Base-by-base conservation (phyloP, 1,284 basidiomycete genomes). In the Puccinia polysora region DNA sequence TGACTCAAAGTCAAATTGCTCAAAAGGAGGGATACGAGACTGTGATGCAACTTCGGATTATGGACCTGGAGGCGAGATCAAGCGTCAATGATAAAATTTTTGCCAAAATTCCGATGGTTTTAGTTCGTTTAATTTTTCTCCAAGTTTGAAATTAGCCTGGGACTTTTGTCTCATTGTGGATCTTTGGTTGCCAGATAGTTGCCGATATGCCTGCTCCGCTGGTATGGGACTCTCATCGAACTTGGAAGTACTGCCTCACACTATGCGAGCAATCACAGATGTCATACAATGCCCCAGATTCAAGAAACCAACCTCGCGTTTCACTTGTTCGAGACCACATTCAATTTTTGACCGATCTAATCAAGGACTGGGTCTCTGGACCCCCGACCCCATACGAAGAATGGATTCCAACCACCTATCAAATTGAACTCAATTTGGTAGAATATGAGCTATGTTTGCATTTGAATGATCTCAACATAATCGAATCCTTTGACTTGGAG, bases 401-500 rank as follows among this genome's bases (percentile, higher is more conserved):
- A 62, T 96, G 91, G 79, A 84, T 92, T 28, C 92, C 93, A 0
- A 90, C 85, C 79, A 80, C 86, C 18, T 97, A 96, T 80, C 80
- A 80, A 25, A 81, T 94, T 75, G 83, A 88, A 47, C 76, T 94
- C 38, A 84, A 86, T 64, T 79, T 95, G 73, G 83, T 86, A 78
- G 86, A 89, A 76, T 94, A 87, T 79, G 84, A 86, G 73, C 79
- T 94, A 63, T 87, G 89, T 76, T 80, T 90, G n/a, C 92, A 89
- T 78, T 86, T 89, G 73, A 97, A 96, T 78, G 93, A 97, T 79
- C 90, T 92, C 77, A 96, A 97, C 78, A 91, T 97, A 78, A 89
- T 97, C 72, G 91, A 94, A 81, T 89, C 88, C 74, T 91, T 64
- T 20, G 62, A 64, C 62, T 50, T 64, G 1, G 30, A 91, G 0